Base-by-base conservation (phyloP, 495 filamentous ascomycete species). In the Hypoxylon rickii region DNA sequence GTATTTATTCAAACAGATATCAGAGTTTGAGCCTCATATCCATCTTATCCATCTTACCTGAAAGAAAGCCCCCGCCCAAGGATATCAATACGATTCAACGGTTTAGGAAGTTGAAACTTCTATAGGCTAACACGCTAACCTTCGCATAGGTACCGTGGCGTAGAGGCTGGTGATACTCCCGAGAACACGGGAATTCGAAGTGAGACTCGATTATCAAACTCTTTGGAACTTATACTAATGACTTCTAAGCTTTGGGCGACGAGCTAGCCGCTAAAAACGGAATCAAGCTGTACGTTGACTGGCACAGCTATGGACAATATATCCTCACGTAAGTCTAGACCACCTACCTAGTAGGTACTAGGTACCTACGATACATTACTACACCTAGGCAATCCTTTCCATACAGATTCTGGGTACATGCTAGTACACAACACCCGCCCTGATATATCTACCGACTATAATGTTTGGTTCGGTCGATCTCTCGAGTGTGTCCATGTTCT, bases 201-300 rank as follows among this genome's bases (percentile, higher is more conserved):
- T 66, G 57, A 44, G 59, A 20, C 15, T 13, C 13, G 1, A 13
- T n/a, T n/a, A n/a, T n/a, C n/a, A n/a, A n/a, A n/a, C n/a, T n/a
- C n/a, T n/a, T n/a, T 43, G 15, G 2, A 24, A 32, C 7, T 16
- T 20, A 39, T 4, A 20, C 43, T 50, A 21, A 45, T 19, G 17
- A 10, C 22, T 48, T 17, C 39, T n/a, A 57, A 50, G 63, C 47
- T 10, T 76, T 71, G 50, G 56, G 79, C 7, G 69, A 80, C 44
- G 57, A 61, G 7, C 52, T 84, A 37, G 71, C 71, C 13, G 57
- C 56, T 3, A 53, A 54, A 19, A 70, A 76, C 31, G 82, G 82
- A 10, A 70, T 84, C 43, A 81, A 84, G 68, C 55, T 86, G 6
- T 87, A 74, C 59, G 80, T 86, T 48, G 84, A 87, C 63, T 81